Percentiles rank a stretch among this genome's conserved stretches.
Evolutionary conservation across 768 basidiomycete species (phyloP).

Genomic region (Favolaschia claudopus): DNA sequence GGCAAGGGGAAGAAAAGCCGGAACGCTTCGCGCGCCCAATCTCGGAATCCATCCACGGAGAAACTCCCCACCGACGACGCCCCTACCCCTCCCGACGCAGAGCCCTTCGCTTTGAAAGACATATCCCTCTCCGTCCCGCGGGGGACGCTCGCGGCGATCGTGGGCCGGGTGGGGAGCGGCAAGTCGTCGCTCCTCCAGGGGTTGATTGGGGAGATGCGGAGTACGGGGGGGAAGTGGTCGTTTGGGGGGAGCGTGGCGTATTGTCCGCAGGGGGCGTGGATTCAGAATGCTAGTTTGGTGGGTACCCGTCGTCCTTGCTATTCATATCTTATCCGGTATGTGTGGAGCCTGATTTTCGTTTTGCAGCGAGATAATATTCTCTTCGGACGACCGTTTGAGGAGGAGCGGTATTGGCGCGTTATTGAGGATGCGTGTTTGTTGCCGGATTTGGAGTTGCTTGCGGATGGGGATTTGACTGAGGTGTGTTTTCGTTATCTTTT

Average conservation of each 20-base stretch:
- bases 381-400: constrained; percentile 71
- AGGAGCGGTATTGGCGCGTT: constrained; percentile 70
- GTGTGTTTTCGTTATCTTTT: too few species aligned
- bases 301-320: constrained; percentile 20
- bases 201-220: constrained; percentile 78
- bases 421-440: constrained; percentile 65
- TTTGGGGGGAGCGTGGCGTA: constrained; percentile 75
- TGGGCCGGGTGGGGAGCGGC: constrained; percentile 75
- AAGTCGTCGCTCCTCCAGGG: constrained; percentile 69
- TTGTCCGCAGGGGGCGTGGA: constrained; percentile 80
- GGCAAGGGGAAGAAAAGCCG: not conserved
- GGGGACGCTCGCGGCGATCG: constrained; percentile 66
- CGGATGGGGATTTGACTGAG: constrained; percentile 78
- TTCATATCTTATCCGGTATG: not conserved
- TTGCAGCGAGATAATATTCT: constrained; percentile 69
- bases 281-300: constrained; percentile 72
- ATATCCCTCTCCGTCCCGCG: constrained; percentile 60
- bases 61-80: too few species aligned
- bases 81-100: too few species aligned
- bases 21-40: too few species aligned
- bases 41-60: too few species aligned
- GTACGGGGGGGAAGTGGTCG: constrained; percentile 53
- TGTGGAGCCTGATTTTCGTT: not conserved
- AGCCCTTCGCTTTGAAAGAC: constrained; percentile 59
- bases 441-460: constrained; percentile 68